These are phyloP conservation scores for Blastobotrys parvus DNA, from an alignment of 805 yeast genomes.

Conservation along the genomic window DNA sequence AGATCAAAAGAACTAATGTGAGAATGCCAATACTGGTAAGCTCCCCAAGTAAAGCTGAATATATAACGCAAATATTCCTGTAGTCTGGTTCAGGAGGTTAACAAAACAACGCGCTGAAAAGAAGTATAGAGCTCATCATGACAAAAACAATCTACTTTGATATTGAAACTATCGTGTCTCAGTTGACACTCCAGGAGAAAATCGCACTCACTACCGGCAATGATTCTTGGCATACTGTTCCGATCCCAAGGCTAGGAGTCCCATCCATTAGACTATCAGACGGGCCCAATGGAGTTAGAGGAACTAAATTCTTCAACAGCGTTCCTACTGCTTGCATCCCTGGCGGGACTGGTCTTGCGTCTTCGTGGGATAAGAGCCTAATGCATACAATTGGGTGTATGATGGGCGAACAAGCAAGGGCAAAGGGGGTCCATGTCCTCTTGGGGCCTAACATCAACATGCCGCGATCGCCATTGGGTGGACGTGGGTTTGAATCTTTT, in stretches of 20 bases:
- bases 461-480: slow-evolving; percentile 51
- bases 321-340: slow-evolving; percentile 53
- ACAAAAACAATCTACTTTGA: neutral
- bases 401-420: slow-evolving; percentile 47
- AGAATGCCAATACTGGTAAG: too few species aligned
- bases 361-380: slow-evolving; percentile 47
- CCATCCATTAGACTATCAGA: slow-evolving; percentile 44
- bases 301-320: slow-evolving; percentile 45
- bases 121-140: too few species aligned
- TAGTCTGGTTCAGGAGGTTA: too few species aligned
- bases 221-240: slow-evolving; percentile 35
- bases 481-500: slow-evolving; percentile 55
- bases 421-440: slow-evolving; percentile 44
- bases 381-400: slow-evolving; percentile 41
- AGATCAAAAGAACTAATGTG: too few species aligned
- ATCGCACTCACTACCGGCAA: slow-evolving; percentile 32
- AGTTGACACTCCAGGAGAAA: slow-evolving; percentile 26
- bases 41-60: too few species aligned
- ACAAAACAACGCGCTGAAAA: too few species aligned
- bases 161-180: slow-evolving; percentile 12
- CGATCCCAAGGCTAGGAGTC: slow-evolving; percentile 28
- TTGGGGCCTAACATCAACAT: slow-evolving; percentile 47
- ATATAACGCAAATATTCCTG: too few species aligned
- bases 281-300: slow-evolving; percentile 43
- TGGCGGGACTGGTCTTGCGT: slow-evolving; percentile 51